Conservation (phyloP, 73 alveolate genomes). For the Stentor coeruleus region DNA sequence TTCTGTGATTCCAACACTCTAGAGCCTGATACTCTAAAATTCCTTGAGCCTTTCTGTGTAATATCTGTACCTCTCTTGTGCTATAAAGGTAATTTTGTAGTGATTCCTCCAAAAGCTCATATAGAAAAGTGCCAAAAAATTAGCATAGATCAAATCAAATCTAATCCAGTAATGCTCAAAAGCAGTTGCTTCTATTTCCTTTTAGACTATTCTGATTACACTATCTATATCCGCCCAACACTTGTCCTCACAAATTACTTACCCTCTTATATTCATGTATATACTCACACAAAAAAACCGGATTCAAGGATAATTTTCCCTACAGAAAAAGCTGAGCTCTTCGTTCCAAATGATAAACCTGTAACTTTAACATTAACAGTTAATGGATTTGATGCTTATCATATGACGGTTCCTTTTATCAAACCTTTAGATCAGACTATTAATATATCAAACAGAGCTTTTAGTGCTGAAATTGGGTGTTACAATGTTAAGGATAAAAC, state of each 20-base stretch:
- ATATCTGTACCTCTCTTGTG: neutral
- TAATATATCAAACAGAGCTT: neutral
- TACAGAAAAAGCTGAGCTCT: too few relatives aligned
- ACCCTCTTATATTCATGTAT: neutral
- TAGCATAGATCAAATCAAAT: too few relatives aligned
- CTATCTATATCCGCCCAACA: neutral
- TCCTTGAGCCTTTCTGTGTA: neutral
- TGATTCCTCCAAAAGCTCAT: neutral
- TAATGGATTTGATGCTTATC: neutral
- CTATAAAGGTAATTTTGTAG: neutral
- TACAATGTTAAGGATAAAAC: neutral
- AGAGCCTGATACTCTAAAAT: neutral
- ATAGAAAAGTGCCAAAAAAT: too few relatives aligned
- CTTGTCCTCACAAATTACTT: too few relatives aligned
- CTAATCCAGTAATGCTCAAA: too few relatives aligned
- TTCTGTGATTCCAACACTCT: neutral
- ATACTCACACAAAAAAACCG: neutral
- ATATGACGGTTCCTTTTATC: neutral
- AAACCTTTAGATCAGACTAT: too few relatives aligned
- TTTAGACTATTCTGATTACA: neutral
- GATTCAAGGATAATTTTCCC: too few relatives aligned
- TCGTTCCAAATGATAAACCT: too few relatives aligned
- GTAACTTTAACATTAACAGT: neutral
- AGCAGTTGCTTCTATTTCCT: too few relatives aligned
- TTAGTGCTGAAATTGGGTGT: neutral